Evolutionary conservation across 2,329 filamentous ascomycete species (phyloP).

Genomic region (Pseudogymnoascus pannorum): DNA sequence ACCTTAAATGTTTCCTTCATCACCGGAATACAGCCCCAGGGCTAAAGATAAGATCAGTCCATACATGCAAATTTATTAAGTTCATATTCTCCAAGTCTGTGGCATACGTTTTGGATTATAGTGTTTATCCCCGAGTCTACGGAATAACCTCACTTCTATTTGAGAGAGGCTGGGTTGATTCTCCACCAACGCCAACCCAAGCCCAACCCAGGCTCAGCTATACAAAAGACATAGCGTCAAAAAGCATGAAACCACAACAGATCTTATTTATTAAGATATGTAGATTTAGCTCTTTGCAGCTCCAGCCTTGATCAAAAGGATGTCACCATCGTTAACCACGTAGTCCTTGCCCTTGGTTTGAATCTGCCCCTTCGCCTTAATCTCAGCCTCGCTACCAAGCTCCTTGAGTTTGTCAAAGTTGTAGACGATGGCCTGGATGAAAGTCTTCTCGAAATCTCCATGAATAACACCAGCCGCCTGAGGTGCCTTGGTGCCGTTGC

Average conservation of each 20-base stretch:
- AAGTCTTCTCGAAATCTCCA: conserved; percentile 98
- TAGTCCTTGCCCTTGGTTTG: conserved; percentile 99
- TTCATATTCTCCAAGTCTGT: neutral
- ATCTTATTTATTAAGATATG: neutral
- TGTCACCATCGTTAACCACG: conserved; percentile 74
- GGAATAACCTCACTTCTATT: neutral
- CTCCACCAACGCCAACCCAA: conserved; percentile 6
- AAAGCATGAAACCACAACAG: neutral
- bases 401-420: conserved; percentile 80
- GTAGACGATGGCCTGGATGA: conserved; percentile 93
- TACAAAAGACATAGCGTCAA: conserved; percentile 8
- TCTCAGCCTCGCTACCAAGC: conserved; percentile 76
- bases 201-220: neutral
- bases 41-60: neutral
- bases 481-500: conserved; percentile 93
- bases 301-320: conserved; percentile 83
- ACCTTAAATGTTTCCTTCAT: too few relatives aligned
- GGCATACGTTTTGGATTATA: neutral
- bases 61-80: neutral
- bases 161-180: neutral
- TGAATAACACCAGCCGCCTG: conserved; percentile 97
- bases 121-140: neutral
- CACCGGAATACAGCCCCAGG: too few relatives aligned
- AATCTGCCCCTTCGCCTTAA: conserved; percentile 91
- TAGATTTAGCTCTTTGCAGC: conserved; percentile 58